Evolutionary conservation across 805 yeast genomes (phyloP), one percentile per base, ranked within the genome.

Genomic region (Cyberlindnera samutprakarnensis): DNA sequence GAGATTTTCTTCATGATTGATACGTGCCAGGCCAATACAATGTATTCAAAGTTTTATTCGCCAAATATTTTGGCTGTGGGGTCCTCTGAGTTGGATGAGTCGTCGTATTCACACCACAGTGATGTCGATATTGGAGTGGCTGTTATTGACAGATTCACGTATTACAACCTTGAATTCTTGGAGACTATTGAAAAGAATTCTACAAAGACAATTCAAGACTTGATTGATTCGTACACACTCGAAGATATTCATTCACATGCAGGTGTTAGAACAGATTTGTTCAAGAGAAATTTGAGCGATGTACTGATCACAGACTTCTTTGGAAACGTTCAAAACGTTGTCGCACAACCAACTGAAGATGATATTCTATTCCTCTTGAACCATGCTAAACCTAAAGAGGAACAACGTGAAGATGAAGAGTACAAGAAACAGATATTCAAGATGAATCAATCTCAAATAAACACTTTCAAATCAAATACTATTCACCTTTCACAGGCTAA

Each of bases 1-100:
- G 97, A 92, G 62, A 83, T 92, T 21, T 76, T 92, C 52, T 92
- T 92, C 60, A 92, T 92, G 97, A 82, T 92, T 42, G 99, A 92
- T 57, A 92, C 99, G 0, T 92, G 99, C 53, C 98, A 92, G 64
- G 98, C 98, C 17, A 92, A 90, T 59, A 86, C 98, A 12, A 90
- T 92, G 98, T 92, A 82, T 60, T 79, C 94, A 36, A 74, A 81
- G 50, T 77, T 90, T 51, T 87, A 86, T 54, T 81, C 95, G 8
- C 97, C 98, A 21, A 87, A 92, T 54, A 75, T 92, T 28, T 59
- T 92, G 32, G 85, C 96, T 1, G 94, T 90, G 22, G 99, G 98
- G 1, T 86, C 96, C 1, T 82, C 94, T 8, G 81, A 71, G 43
- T 41, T 85, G 7, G 95, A 81, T 34, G 96, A 92, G 58, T 78